These are phyloP conservation scores for Xylariaceae sp. DNA, from an alignment of 2,329 filamentous ascomycete genomes.

Conservation along the genomic window DNA sequence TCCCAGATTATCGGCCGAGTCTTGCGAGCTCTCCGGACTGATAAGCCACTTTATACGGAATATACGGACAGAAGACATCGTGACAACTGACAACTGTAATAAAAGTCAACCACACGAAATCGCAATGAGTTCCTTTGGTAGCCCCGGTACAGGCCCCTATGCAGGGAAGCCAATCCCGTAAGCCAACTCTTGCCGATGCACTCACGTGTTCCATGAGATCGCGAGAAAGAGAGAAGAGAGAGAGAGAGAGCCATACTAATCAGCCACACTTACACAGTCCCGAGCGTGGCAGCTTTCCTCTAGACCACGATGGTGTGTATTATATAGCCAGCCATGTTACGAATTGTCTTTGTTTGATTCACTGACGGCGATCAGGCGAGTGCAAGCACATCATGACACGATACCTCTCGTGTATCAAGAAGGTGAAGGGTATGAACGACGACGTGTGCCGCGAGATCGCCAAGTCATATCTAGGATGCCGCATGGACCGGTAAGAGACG, in stretches of 20 bases:
- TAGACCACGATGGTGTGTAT: conserved; percentile 75
- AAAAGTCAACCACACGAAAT: background rate
- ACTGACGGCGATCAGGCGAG: conserved; percentile 56
- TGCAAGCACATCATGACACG: conserved; percentile 83
- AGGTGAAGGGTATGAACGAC: conserved; percentile 76
- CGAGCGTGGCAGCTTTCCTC: conserved; percentile 89
- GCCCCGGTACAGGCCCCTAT: conserved; percentile 29
- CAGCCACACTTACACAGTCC: conserved; percentile 50
- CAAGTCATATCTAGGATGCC: conserved; percentile 82
- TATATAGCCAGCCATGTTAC: background rate
- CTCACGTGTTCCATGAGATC: background rate
- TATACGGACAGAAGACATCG: background rate
- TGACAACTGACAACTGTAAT: background rate
- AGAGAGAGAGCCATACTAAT: conserved; percentile 2
- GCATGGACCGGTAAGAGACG: conserved; percentile 79
- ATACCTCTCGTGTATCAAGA: conserved; percentile 85
- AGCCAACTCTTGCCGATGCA: conserved; percentile 3
- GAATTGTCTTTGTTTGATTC: background rate
- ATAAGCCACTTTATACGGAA: background rate
- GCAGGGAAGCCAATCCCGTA: conserved; percentile 30
- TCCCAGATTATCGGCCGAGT: too few species aligned
- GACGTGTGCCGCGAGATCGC: conserved; percentile 78
- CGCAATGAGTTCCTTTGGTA: conserved; percentile 31
- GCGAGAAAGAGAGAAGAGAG: background rate
- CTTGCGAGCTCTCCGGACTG: background rate